These are phyloP conservation scores for Leccinellum albellum DNA, from an alignment of 768 basidiomycete species.

Conservation along the genomic window DNA sequence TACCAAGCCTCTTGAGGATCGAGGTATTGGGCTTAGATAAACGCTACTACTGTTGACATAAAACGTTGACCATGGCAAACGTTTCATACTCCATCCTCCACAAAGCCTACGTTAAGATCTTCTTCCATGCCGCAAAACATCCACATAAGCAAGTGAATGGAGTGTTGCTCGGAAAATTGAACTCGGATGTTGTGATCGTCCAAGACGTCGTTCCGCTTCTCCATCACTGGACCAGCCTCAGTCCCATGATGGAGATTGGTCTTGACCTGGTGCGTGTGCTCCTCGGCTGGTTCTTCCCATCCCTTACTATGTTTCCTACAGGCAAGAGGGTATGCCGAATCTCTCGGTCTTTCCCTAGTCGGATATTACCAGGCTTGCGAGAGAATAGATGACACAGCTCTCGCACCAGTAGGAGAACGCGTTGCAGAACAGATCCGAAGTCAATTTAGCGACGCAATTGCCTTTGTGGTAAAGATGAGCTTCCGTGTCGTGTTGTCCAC, in stretches of 20 bases:
- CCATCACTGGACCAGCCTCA: constrained; percentile 82
- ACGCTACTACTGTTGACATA: neutral
- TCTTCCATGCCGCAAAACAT: constrained; percentile 78
- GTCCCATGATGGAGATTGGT: constrained; percentile 84
- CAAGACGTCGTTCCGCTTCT: constrained; percentile 72
- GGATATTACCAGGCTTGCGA: constrained; percentile 78
- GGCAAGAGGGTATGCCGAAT: constrained; percentile 59
- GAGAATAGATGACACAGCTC: constrained; percentile 52
- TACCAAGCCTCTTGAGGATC: no score
- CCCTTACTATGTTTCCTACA: constrained; percentile 24
- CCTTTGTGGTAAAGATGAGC: constrained; percentile 56
- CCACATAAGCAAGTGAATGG: constrained; percentile 76
- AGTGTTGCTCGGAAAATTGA: constrained; percentile 60
- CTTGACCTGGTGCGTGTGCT: constrained; percentile 59
- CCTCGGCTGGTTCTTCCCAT: neutral
- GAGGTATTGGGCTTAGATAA: neutral
- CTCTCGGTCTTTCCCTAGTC: constrained; percentile 51
- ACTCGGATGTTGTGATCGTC: constrained; percentile 41
- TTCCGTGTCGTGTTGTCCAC: neutral
- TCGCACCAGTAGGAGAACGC: constrained; percentile 65
- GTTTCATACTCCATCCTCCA: constrained; percentile 50
- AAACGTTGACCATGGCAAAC: constrained; percentile 18
- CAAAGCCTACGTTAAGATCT: constrained; percentile 67
- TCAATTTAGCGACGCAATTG: constrained; percentile 57
- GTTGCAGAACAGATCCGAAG: constrained; percentile 54